Base-by-base conservation (phyloP, 108 stramenopile species). In the Skeletonema grethae region DNA sequence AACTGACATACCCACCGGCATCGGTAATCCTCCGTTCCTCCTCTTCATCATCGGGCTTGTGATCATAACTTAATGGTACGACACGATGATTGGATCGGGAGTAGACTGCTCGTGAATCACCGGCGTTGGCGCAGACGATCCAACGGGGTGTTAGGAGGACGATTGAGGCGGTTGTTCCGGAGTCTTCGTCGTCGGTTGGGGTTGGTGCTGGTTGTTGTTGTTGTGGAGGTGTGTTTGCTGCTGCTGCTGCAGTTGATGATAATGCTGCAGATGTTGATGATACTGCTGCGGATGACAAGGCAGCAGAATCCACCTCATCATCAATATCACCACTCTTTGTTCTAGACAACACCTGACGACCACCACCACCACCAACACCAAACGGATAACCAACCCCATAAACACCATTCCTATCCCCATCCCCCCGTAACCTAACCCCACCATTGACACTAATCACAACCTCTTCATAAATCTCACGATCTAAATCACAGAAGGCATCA, bases 101-200 rank as follows among this genome's bases (percentile, higher is more conserved):
- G 55, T 85, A 82, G 22, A 95, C 80, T 39, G 95, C 79, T 34
- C 99, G 86, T 31, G 95, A 95, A 77, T 99, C 99, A 35, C 99
- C 99, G 12, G 96, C 93, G 74, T 99, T 99, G 77, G 97, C 97
- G 69, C 95, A 96, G 38, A 98, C 75, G 29, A 98, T 75, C 57
- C 84, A 87, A 18, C 78, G 73, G 8, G 97, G 97, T 10, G 97
- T 95, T 5, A 97, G 43, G 59, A 98, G 38, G 4, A 90, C 93
- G 34, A 87, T 76, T 15, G 91, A 77, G 3, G 95, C 96, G 7
- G 98, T 97, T 11, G 96, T 95, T 7, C 98, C 98, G 4, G 87
- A 76, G 41, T 85, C 81, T 20, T 78, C 75, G 16, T 84, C 81
- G 16, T 82, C 58, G 22, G 66, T 16, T 18, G 63, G 68, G 29